A percentile compares a stretch with the other conserved stretches of the same genome.
phyloP scores from a whole-genome alignment of 1,284 basidiomycete species.

The Leccinum holopus region DNA sequence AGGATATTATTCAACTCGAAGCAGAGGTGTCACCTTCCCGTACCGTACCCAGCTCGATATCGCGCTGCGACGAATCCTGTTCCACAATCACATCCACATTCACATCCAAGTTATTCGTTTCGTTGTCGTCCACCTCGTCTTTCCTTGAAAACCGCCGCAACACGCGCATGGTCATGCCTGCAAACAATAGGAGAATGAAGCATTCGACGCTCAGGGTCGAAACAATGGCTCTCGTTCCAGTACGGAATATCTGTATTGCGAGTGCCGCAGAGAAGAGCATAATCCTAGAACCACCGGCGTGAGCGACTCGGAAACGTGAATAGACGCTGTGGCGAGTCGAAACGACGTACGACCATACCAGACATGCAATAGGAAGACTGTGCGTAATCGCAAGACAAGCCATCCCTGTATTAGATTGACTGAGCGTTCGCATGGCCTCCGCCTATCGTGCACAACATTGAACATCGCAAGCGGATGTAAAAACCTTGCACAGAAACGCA shows the following conservation, averaged over 20 bases:
- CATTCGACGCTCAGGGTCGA: constrained; percentile 13
- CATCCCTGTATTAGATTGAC: constrained; percentile 13
- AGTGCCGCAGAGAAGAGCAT: constrained; percentile 13
- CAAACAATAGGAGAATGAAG: constrained; percentile 9
- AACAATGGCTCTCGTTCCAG: background rate
- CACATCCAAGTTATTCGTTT: background rate
- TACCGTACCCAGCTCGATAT: constrained; percentile 1
- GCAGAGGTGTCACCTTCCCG: background rate
- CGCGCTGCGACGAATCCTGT: background rate
- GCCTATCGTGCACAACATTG: background rate
- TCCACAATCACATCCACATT: constrained; percentile 1
- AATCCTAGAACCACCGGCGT: constrained; percentile 7
- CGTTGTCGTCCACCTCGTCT: background rate
- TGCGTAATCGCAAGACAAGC: constrained; percentile 17
- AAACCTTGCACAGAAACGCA: constrained; percentile 5
- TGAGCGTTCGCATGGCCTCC: constrained; percentile 9
- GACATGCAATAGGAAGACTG: constrained; percentile 17
- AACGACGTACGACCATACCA: constrained; percentile 25
- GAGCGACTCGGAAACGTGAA: background rate
- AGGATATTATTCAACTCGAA: background rate
- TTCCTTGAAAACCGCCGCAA: constrained; percentile 9
- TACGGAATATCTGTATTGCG: constrained; percentile 14
- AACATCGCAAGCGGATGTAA: background rate
- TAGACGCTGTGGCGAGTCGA: background rate
- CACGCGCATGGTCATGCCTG: background rate